Evolutionary conservation across 148 eudicot genomes (phyloP), one percentile per base, ranked within the genome.

Genomic region (Euryodendron excelsum): DNA sequence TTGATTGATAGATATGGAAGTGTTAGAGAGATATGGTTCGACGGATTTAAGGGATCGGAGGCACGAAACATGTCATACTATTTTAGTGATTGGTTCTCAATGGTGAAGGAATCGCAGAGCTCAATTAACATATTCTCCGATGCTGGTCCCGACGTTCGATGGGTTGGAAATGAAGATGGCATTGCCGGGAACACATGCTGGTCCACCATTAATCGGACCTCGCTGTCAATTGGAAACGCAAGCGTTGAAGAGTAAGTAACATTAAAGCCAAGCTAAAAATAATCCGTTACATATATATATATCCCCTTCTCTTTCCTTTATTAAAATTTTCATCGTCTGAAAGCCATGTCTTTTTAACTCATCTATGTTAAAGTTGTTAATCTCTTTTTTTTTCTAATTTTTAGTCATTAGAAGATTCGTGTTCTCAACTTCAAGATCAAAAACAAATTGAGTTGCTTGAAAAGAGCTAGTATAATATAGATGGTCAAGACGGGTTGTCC

Each of bases 81-180:
- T 66, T 94, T 94, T 59, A 79, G 63, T 33, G 96, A 93, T 47
- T 94, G 97, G 97, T 94, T 93, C 77, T 80, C 91, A 20, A 89
- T 90, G 96, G 97, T 89, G 65, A 88, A 84, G 75, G 98, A 92
- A 79, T 74, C 93, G 58, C 98, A 94, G 85, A 88, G 94, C 82
- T 78, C 94, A 39, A 94, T 94, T 74, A 94, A 94, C 88, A 91
- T 94, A 70, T 93, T 92, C 80, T 94, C 98, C 4, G 97, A 94
- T 3, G 98, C 98, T 0, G 98, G 98, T 21, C 97, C 98, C 1
- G 91, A 84, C 50, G 81, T 92, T 18, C 77, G 98, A 52, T 94
- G 98, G 98, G 93, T 90, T 63, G 98, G 98, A 62, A 82, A 94
- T 18, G 98, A 94, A 78, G 61, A 69, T 0, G 98, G 97, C 0